A percentile compares a stretch with the other conserved stretches of the same genome.
Conservation (phyloP, 257 asterid genomes). For the Solanum sejunctum region DNA sequence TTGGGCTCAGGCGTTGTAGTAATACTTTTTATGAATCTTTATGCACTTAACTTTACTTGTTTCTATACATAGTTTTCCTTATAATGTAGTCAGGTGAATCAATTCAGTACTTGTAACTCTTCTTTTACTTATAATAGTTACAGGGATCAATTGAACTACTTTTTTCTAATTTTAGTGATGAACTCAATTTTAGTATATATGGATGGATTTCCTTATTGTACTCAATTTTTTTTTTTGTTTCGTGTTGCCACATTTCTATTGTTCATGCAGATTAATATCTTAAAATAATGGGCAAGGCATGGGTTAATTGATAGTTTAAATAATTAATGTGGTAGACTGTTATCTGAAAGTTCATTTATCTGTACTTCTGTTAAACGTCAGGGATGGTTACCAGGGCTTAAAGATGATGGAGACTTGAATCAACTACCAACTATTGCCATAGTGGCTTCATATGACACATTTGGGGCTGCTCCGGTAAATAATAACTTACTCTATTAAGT, state of each 20-base stretch:
- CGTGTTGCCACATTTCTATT: neutral
- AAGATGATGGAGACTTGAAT: constrained; percentile 59
- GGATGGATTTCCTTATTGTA: neutral
- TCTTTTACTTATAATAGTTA: neutral
- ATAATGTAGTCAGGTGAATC: neutral
- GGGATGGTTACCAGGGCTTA: constrained; percentile 98
- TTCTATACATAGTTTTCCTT: neutral
- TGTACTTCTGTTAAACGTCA: constrained; percentile 8
- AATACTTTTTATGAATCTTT: neutral
- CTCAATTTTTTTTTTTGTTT: neutral
- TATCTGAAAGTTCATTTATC: neutral
- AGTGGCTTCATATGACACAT: constrained; percentile 98
- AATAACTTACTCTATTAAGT: neutral
- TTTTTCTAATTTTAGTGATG: neutral
- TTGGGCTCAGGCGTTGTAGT: neutral
- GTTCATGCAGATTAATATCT: neutral
- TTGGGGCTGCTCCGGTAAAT: constrained; percentile 94
- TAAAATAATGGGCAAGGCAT: neutral
- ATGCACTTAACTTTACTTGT: neutral
- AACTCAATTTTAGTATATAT: neutral
- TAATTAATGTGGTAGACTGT: neutral
- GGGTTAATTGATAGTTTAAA: neutral
- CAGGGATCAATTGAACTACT: neutral
- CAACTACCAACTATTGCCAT: constrained; percentile 92
- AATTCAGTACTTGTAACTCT: neutral